Conservation (phyloP, 2,329 filamentous ascomycete genomes). For the Chrysosporium keratinophilum region DNA sequence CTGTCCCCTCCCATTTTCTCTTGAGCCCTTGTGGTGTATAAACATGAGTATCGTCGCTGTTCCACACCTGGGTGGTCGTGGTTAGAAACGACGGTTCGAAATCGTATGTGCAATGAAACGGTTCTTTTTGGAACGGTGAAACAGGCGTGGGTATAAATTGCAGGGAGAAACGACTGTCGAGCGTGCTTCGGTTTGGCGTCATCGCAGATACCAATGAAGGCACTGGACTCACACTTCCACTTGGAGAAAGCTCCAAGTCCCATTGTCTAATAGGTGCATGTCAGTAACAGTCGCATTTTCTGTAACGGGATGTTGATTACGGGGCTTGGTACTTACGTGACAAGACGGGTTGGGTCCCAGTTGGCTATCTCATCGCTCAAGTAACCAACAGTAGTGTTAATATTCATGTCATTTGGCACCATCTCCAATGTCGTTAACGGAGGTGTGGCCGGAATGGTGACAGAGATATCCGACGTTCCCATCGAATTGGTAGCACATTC, state of each 20-base stretch:
- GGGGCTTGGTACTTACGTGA: slow-evolving; percentile 60
- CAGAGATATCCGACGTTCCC: not conserved
- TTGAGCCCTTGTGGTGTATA: slow-evolving; percentile 5
- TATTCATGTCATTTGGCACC: not conserved
- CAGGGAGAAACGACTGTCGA: not conserved
- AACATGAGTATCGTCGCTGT: not conserved
- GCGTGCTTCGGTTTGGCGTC: not conserved
- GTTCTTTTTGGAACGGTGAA: slow-evolving; percentile 4
- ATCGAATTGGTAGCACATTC: not conserved
- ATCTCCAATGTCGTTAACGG: not conserved
- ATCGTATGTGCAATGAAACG: not conserved
- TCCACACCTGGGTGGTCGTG: not conserved
- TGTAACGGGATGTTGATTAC: not conserved
- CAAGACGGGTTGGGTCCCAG: slow-evolving; percentile 82
- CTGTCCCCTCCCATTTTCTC: slow-evolving; percentile 7
- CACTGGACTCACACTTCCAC: slow-evolving; percentile 1
- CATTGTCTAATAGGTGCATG: not conserved
- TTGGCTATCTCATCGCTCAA: slow-evolving; percentile 21
- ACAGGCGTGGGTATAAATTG: not conserved
- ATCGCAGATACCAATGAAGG: not conserved
- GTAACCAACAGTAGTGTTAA: not conserved
- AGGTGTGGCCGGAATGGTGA: not conserved
- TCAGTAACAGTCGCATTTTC: not conserved
- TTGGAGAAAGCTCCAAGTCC: slow-evolving; percentile 8
- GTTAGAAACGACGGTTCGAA: not conserved